These are phyloP conservation scores for Xylariaceae sp. DNA, from an alignment of 2,329 filamentous ascomycete species.

Conservation along the genomic window DNA sequence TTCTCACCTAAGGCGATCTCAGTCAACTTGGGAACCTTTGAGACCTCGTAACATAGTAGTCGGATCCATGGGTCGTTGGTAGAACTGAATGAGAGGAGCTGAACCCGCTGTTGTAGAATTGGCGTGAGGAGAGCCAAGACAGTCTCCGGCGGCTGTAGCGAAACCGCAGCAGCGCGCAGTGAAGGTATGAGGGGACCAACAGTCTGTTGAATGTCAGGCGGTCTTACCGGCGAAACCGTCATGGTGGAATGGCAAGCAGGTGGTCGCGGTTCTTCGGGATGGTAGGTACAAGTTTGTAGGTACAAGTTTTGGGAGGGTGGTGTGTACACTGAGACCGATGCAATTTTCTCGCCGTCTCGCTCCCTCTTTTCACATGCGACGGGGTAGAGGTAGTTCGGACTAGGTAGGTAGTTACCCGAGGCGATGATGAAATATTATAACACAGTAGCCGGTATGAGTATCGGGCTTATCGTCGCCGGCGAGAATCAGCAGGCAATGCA, in stretches of 20 bases:
- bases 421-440: no score
- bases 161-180: slow-evolving; percentile 53
- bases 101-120: slow-evolving; percentile 60
- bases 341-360: no score
- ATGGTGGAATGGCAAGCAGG: slow-evolving; percentile 18
- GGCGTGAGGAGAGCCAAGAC: slow-evolving; percentile 58
- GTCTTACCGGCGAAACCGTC: slow-evolving; percentile 31
- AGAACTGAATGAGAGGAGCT: slow-evolving; percentile 53
- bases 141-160: slow-evolving; percentile 50
- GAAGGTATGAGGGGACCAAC: slow-evolving; percentile 54
- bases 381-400: no score
- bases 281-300: not conserved
- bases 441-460: no score
- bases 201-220: slow-evolving; percentile 44
- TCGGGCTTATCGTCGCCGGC: no score
- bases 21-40: slow-evolving; percentile 52
- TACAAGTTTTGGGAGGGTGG: no score
- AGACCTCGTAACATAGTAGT: slow-evolving; percentile 62
- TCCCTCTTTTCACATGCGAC: no score
- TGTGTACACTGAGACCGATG: no score
- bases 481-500: no score
- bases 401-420: no score
- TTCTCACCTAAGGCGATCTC: slow-evolving; percentile 55
- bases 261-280: not conserved
- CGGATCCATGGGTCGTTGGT: slow-evolving; percentile 65